A percentile compares a stretch with the other conserved stretches of the same genome.
phyloP scores from a whole-genome alignment of 2,329 filamentous ascomycete species.

The Tolypocladium pustulatum region DNA sequence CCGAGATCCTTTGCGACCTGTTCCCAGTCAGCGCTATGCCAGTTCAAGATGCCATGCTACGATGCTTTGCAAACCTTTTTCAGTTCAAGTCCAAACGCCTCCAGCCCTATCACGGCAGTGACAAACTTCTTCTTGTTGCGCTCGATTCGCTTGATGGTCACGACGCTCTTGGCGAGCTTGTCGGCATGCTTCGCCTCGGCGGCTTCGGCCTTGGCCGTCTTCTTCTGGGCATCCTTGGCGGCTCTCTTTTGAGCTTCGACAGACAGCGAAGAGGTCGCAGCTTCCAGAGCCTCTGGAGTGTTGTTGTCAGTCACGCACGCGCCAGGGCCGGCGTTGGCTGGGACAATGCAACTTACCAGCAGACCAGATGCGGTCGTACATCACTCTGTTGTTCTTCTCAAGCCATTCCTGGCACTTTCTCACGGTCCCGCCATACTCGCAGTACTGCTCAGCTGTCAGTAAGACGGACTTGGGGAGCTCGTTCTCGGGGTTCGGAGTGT shows the following conservation, averaged over 20 bases:
- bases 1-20: slow-evolving; percentile 84
- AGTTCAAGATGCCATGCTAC: background rate
- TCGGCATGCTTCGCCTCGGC: slow-evolving; percentile 76
- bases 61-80: slow-evolving; percentile 55
- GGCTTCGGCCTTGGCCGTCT: slow-evolving; percentile 86
- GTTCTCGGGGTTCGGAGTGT: background rate
- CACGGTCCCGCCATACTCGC: slow-evolving; percentile 92
- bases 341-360: slow-evolving; percentile 46
- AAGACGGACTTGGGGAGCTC: slow-evolving; percentile 3
- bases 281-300: slow-evolving; percentile 61
- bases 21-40: background rate
- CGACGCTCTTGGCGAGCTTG: slow-evolving; percentile 68
- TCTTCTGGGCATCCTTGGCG: slow-evolving; percentile 93
- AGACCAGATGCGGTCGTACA: slow-evolving; percentile 79
- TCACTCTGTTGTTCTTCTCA: slow-evolving; percentile 56
- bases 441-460: slow-evolving; percentile 58
- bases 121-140: slow-evolving; percentile 97
- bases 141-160: slow-evolving; percentile 94
- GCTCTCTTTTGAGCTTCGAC: slow-evolving; percentile 89
- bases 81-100: slow-evolving; percentile 81
- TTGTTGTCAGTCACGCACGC: background rate
- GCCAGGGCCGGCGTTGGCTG: background rate
- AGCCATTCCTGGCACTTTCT: slow-evolving; percentile 99
- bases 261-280: slow-evolving; percentile 75
- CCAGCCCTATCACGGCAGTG: slow-evolving; percentile 81